phyloP scores from a whole-genome alignment of 2,329 filamentous ascomycete species.

The Beauveria asiatica region DNA sequence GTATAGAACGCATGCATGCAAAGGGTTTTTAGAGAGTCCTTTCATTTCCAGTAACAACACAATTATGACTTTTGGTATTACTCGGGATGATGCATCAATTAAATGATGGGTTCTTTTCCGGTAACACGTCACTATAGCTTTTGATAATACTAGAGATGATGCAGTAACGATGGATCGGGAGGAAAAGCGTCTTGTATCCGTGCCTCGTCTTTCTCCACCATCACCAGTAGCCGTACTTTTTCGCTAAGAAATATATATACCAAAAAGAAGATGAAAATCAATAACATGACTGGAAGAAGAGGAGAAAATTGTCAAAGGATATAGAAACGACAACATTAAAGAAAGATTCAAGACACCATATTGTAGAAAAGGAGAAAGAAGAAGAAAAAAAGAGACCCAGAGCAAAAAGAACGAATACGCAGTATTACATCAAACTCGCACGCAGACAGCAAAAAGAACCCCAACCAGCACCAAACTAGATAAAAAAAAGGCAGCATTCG shows the following conservation, averaged over 20 bases:
- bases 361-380: background rate
- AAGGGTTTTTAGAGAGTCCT: too few relatives aligned
- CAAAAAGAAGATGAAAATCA: background rate
- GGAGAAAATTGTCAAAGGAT: background rate
- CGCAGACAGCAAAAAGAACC: background rate
- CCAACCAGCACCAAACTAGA: background rate
- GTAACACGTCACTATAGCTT: too few relatives aligned
- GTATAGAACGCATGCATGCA: too few relatives aligned
- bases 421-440: background rate
- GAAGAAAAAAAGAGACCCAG: background rate
- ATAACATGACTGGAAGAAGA: background rate
- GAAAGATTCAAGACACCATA: background rate
- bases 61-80: too few relatives aligned
- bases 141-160: too few relatives aligned
- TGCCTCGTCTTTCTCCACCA: background rate
- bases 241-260: slow-evolving; percentile 1
- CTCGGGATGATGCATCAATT: too few relatives aligned
- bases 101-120: background rate
- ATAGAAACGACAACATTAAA: background rate
- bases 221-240: too few relatives aligned
- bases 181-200: background rate
- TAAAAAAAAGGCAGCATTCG: background rate
- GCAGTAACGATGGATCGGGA: background rate
- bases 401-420: background rate
- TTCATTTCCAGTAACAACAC: too few relatives aligned